Conservation (phyloP, 2,329 filamentous ascomycete species). For the Lecanicillium sp. region DNA sequence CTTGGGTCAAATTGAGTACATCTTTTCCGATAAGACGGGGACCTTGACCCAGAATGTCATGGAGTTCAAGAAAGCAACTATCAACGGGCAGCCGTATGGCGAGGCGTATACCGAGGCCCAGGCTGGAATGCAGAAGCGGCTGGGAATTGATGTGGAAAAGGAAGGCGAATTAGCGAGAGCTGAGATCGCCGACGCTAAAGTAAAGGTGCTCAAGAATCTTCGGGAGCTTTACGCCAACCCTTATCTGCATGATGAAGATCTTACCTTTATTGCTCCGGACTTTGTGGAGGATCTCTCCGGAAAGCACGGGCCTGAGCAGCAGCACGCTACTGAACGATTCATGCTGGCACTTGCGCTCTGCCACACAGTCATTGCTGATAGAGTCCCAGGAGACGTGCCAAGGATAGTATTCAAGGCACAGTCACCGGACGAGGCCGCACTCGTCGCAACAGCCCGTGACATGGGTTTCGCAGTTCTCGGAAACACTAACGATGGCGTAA, state of each 20-base stretch:
- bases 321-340: conserved; percentile 74
- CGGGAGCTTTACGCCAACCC: conserved; percentile 80
- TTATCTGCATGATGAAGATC: conserved; percentile 79
- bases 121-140: conserved; percentile 87
- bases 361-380: conserved; percentile 91
- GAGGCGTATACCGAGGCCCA: conserved; percentile 97
- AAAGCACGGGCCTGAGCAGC: conserved; percentile 68
- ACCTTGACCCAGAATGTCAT: conserved; percentile 96
- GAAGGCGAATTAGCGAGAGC: conserved; percentile 66
- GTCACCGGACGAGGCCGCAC: conserved; percentile 89
- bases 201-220: conserved; percentile 64
- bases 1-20: conserved; percentile 96
- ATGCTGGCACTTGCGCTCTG: conserved; percentile 95
- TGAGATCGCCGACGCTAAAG: conserved; percentile 74
- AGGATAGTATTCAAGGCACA: conserved; percentile 95
- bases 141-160: conserved; percentile 79
- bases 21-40: conserved; percentile 97
- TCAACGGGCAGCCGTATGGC: conserved; percentile 94
- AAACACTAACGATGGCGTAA: conserved; percentile 70
- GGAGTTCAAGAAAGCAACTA: conserved; percentile 98
- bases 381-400: conserved; percentile 80
- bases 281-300: conserved; percentile 80
- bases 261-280: conserved; percentile 89
- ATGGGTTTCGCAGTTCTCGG: conserved; percentile 92
- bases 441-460: conserved; percentile 93